phyloP scores from a whole-genome alignment of 805 yeast species.

The Spathaspora gorwiae region DNA sequence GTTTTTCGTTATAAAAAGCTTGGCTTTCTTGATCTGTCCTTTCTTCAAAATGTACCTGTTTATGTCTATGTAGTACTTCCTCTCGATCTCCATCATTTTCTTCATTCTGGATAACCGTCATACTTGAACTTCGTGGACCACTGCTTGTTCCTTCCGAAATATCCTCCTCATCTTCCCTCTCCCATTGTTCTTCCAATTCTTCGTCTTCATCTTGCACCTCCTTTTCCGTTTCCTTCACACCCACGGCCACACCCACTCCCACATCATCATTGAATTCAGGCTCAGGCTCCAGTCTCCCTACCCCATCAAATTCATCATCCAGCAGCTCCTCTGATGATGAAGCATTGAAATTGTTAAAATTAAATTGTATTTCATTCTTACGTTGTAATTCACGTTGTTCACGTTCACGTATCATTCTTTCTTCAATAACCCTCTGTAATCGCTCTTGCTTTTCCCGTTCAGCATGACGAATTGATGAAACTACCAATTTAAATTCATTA shows the following conservation, averaged over 20 bases:
- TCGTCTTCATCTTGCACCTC: not conserved
- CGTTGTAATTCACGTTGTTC: slow-evolving; percentile 6
- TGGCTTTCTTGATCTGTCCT: not conserved
- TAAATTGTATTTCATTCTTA: slow-evolving; percentile 8
- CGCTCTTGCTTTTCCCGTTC: slow-evolving; percentile 24
- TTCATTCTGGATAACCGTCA: not conserved
- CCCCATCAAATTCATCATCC: slow-evolving; percentile 6
- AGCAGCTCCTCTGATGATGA: not conserved
- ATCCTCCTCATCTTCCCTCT: not conserved
- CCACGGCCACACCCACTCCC: too few species aligned
- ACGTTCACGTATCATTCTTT: slow-evolving; percentile 2
- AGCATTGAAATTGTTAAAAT: slow-evolving; percentile 1
- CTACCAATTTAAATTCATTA: slow-evolving; percentile 27
- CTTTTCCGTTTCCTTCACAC: not conserved
- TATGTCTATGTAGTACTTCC: not conserved
- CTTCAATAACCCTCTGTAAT: slow-evolving; percentile 1
- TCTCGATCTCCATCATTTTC: not conserved
- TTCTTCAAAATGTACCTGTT: not conserved
- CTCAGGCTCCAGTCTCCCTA: not conserved
- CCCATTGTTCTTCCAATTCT: not conserved
- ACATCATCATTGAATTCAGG: not conserved
- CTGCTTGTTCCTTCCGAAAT: not conserved
- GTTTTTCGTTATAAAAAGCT: not conserved
- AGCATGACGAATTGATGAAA: slow-evolving; percentile 29
- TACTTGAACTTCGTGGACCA: not conserved